Evolutionary conservation across 192 early-diverging fungal species (phyloP).

Genomic region (Diversispora eburnea): DNA sequence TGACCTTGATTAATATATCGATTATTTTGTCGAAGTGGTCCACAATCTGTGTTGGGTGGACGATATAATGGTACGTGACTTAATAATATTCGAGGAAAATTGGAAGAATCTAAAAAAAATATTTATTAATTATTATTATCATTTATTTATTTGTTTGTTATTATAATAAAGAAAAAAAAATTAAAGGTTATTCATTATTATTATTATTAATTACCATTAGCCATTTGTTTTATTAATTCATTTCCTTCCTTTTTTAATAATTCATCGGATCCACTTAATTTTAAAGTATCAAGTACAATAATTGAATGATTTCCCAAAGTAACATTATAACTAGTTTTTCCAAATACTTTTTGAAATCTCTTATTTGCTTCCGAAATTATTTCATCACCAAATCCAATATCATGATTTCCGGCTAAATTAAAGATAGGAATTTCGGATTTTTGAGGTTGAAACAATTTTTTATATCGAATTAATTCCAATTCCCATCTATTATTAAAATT

Average conservation of each 20-base stretch:
- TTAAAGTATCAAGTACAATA: slow-evolving; percentile 74
- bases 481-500: slow-evolving; percentile 45
- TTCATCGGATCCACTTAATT: slow-evolving; percentile 48
- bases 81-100: slow-evolving; percentile 62
- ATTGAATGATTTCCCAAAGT: slow-evolving; percentile 58
- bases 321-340: slow-evolving; percentile 54
- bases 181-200: too few relatives aligned
- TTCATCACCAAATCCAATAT: slow-evolving; percentile 77
- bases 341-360: slow-evolving; percentile 51
- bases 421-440: slow-evolving; percentile 20
- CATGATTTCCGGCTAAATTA: slow-evolving; percentile 89
- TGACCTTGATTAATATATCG: slow-evolving; percentile 51
- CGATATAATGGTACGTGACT: slow-evolving; percentile 87
- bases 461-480: slow-evolving; percentile 54
- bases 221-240: slow-evolving; percentile 46
- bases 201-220: slow-evolving; percentile 33
- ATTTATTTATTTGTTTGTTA: too few relatives aligned
- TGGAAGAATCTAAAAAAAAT: slow-evolving; percentile 15
- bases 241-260: slow-evolving; percentile 47
- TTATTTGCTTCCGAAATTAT: slow-evolving; percentile 40
- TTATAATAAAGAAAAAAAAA: too few relatives aligned
- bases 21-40: slow-evolving; percentile 52
- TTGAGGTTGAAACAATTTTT: slow-evolving; percentile 28
- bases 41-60: slow-evolving; percentile 59
- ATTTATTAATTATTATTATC: not conserved